Evolutionary conservation across 306 rosid species (phyloP).

Genomic region (Crotalaria pallida): DNA sequence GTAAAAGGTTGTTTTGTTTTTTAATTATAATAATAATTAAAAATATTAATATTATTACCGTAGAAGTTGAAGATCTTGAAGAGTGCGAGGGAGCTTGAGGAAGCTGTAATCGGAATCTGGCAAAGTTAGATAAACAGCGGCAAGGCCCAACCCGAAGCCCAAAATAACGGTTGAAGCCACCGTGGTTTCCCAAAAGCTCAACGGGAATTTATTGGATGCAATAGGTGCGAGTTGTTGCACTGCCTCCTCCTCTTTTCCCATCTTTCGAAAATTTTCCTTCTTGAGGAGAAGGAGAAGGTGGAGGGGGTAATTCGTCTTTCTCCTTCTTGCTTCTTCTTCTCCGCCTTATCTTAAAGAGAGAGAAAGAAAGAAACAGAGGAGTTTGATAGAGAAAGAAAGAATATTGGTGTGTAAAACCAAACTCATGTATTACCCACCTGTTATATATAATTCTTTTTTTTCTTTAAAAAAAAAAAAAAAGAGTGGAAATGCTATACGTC

Average conservation of each 20-base stretch:
- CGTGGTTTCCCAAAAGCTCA: conserved; percentile 64
- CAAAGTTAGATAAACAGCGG: conserved; percentile 75
- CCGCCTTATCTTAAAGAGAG: background rate
- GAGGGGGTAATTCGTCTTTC: conserved; percentile 10
- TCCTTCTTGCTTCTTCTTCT: conserved; percentile 11
- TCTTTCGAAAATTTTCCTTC: conserved; percentile 12
- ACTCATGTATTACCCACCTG: no score
- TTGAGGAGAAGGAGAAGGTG: background rate
- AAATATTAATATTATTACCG: no score
- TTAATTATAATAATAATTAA: no score
- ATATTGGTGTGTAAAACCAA: background rate
- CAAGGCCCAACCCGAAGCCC: conserved; percentile 46
- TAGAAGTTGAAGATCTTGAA: conserved; percentile 76
- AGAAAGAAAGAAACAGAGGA: background rate
- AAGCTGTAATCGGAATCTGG: conserved; percentile 96
- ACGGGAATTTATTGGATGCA: conserved; percentile 39
- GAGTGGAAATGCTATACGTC: no score
- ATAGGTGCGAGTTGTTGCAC: background rate
- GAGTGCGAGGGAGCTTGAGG: conserved; percentile 87
- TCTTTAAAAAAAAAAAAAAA: no score
- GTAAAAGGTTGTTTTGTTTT: background rate
- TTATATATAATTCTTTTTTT: no score
- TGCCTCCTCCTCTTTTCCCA: conserved; percentile 29
- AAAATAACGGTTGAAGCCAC: conserved; percentile 61
- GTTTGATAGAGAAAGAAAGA: background rate